phyloP scores from a whole-genome alignment of 805 yeast species.

The Candida montana region DNA sequence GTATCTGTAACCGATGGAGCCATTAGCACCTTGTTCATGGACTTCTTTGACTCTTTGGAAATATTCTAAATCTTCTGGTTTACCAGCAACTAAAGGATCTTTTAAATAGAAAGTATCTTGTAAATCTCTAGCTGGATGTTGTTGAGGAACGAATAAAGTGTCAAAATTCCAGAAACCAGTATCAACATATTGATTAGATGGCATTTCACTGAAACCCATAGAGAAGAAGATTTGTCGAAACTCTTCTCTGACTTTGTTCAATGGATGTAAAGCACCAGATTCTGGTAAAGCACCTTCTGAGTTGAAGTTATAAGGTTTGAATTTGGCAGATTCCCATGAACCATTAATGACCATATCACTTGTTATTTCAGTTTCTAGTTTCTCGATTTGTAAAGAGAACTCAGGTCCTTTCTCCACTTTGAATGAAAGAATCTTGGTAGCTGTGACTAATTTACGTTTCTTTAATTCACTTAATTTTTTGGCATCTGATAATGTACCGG shows the following conservation, averaged over 20 bases:
- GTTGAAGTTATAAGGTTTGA: constrained; percentile 94
- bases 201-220: constrained; percentile 99
- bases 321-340: constrained; percentile 74
- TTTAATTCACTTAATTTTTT: constrained; percentile 79
- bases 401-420: constrained; percentile 74
- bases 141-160: constrained; percentile 94
- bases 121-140: constrained; percentile 98
- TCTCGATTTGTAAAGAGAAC: constrained; percentile 74
- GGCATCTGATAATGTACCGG: constrained; percentile 53
- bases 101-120: constrained; percentile 98
- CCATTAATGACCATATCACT: constrained; percentile 85
- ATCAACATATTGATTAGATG: constrained; percentile 96
- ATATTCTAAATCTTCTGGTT: constrained; percentile 77
- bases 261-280: constrained; percentile 94
- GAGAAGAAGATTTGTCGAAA: constrained; percentile 96
- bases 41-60: constrained; percentile 74
- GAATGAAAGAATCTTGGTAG: constrained; percentile 72
- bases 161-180: constrained; percentile 99
- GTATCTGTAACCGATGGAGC: constrained; percentile 96
- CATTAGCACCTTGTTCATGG: constrained; percentile 86
- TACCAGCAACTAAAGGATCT: constrained; percentile 78
- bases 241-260: constrained; percentile 94
- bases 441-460: constrained; percentile 80
- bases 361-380: constrained; percentile 89
- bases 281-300: constrained; percentile 86